These are phyloP conservation scores for Planoprotostelium fungivorum DNA, from an alignment of 78 protist species.

Conservation along the genomic window DNA sequence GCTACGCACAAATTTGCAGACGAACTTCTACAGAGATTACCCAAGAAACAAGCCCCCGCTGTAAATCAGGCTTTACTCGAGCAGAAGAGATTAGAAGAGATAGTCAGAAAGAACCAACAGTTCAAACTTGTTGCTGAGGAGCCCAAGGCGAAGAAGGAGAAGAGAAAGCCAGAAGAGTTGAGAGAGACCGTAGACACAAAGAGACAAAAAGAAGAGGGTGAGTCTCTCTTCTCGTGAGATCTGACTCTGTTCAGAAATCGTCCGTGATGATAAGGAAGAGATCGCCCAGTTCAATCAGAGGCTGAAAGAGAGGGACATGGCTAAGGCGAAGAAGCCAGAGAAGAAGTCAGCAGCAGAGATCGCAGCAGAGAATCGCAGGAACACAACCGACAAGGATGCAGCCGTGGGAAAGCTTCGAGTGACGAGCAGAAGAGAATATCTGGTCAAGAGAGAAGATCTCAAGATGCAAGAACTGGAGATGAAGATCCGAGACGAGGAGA, in stretches of 20 bases:
- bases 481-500: conserved; percentile 60
- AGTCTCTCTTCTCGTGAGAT: neutral
- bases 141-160: conserved; percentile 2
- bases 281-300: conserved; percentile 41
- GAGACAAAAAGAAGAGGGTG: neutral
- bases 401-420: conserved; percentile 27
- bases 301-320: conserved; percentile 36
- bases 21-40: conserved; percentile 14
- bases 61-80: conserved; percentile 1
- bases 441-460: neutral
- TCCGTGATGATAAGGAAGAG: conserved; percentile 33
- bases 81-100: conserved; percentile 1
- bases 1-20: conserved; percentile 22
- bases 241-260: neutral
- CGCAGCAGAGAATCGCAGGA: neutral
- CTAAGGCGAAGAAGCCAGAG: conserved; percentile 32
- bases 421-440: conserved; percentile 39
- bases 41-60: conserved; percentile 8
- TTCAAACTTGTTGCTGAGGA: neutral
- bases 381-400: neutral
- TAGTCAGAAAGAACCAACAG: conserved; percentile 3
- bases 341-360: neutral
- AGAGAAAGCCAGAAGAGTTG: neutral
- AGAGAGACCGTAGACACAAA: neutral
- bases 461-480: conserved; percentile 32